Conservation (phyloP, 1,139 yeast genomes). For the Saccharomyces hybrid region DNA sequence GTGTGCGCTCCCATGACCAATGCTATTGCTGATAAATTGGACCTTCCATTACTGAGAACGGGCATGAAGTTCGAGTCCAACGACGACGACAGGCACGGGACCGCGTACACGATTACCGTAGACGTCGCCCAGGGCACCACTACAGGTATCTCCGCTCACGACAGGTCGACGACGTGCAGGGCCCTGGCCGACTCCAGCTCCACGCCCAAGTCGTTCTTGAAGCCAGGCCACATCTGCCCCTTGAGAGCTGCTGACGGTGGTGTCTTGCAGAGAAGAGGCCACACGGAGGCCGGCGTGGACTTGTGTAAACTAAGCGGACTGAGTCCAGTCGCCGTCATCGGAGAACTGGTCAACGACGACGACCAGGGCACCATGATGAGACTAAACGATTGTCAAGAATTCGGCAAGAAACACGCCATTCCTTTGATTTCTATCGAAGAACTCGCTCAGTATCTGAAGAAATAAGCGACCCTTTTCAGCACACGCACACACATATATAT, state of each 20-base stretch:
- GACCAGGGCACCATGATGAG: constrained; percentile 92
- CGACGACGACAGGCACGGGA: constrained; percentile 76
- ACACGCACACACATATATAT: background rate
- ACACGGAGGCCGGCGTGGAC: constrained; percentile 95
- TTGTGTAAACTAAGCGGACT: constrained; percentile 69
- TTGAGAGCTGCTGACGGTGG: constrained; percentile 86
- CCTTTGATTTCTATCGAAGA: constrained; percentile 78
- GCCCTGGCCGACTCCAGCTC: constrained; percentile 57
- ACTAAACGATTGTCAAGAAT: constrained; percentile 71
- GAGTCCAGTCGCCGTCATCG: constrained; percentile 83
- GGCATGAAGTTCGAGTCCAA: constrained; percentile 25
- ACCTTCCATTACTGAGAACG: constrained; percentile 72
- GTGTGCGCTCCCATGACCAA: constrained; percentile 85
- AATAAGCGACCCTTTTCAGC: background rate
- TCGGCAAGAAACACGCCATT: constrained; percentile 54
- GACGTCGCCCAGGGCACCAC: constrained; percentile 83
- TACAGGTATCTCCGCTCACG: constrained; percentile 96
- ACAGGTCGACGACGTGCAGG: constrained; percentile 77
- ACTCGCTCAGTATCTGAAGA: constrained; percentile 48
- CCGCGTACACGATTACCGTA: constrained; percentile 91
- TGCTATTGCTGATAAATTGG: constrained; percentile 69
- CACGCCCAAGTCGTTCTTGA: constrained; percentile 58
- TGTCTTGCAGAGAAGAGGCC: constrained; percentile 79
- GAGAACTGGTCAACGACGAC: constrained; percentile 87
- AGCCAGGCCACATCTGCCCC: constrained; percentile 93